Evolutionary conservation across 2,329 filamentous ascomycete species (phyloP).

Genomic region (Microdochium nivale): DNA sequence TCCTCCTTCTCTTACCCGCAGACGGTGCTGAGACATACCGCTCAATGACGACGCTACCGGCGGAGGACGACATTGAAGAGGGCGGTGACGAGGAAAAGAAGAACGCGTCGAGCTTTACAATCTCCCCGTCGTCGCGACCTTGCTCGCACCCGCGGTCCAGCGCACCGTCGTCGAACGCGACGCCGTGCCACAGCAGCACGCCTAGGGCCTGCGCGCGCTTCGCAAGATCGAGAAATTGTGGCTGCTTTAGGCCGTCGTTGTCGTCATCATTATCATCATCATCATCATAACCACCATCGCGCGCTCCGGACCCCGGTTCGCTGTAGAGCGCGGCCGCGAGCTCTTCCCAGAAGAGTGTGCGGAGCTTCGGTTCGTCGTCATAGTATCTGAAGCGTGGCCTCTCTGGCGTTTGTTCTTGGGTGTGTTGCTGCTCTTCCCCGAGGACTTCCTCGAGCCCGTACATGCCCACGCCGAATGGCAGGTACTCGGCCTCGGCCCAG

Average conservation of each 20-base stretch:
- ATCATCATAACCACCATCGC: too few species aligned
- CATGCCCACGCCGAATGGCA: constrained; percentile 50
- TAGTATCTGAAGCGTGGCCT: constrained; percentile 32
- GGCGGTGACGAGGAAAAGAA: constrained; percentile 8
- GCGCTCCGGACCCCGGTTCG: too few species aligned
- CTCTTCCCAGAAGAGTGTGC: constrained; percentile 40
- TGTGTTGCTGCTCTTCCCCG: constrained; percentile 24
- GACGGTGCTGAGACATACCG: too few species aligned
- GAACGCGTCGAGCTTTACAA: constrained; percentile 38
- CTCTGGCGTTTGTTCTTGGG: too few species aligned
- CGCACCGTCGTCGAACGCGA: constrained; percentile 52
- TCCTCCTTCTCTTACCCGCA: too few species aligned
- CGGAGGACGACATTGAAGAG: neutral
- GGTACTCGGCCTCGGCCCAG: constrained; percentile 54
- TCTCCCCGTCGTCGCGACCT: constrained; percentile 39
- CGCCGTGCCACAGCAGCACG: constrained; percentile 54
- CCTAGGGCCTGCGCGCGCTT: constrained; percentile 39
- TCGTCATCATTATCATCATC: too few species aligned
- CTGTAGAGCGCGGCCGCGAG: too few species aligned
- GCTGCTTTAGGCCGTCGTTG: neutral
- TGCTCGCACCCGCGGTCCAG: constrained; percentile 49
- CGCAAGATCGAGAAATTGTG: constrained; percentile 19
- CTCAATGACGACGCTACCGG: too few species aligned
- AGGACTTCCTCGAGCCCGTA: constrained; percentile 55
- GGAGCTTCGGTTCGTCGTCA: constrained; percentile 29